phyloP scores from a whole-genome alignment of 2,329 filamentous ascomycete species.

The Clonostachys sp. region DNA sequence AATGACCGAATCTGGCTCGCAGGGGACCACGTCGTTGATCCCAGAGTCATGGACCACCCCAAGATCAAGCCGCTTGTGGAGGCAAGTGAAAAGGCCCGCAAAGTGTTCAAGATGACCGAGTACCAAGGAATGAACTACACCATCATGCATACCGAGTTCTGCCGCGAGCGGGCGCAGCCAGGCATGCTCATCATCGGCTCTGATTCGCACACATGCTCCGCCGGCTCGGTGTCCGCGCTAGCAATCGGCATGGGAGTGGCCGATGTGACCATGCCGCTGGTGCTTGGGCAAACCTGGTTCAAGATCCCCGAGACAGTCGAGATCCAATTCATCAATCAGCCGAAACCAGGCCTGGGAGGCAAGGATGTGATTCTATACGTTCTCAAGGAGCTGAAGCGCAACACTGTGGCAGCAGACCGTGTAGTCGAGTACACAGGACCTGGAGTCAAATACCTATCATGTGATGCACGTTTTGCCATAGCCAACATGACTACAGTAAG shows the following conservation, averaged over 20 bases:
- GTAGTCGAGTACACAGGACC: constrained; percentile 39
- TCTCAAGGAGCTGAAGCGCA: constrained; percentile 33
- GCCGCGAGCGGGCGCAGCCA: constrained; percentile 33
- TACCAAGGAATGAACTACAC: constrained; percentile 16
- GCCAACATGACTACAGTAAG: constrained; percentile 34
- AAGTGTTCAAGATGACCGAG: constrained; percentile 36
- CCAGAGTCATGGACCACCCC: constrained; percentile 27
- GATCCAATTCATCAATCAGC: constrained; percentile 30
- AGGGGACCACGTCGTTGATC: constrained; percentile 41
- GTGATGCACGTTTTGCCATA: constrained; percentile 39
- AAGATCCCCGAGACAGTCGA: constrained; percentile 33
- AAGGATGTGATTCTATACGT: constrained; percentile 42
- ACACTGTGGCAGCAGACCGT: constrained; percentile 37
- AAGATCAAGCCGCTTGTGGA: constrained; percentile 27
- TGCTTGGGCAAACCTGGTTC: constrained; percentile 42
- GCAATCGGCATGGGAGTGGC: constrained; percentile 37
- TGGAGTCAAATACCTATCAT: constrained; percentile 27
- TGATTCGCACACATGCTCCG: constrained; percentile 41
- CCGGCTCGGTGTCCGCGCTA: constrained; percentile 31
- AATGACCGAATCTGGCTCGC: constrained; percentile 47
- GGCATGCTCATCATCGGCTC: constrained; percentile 36
- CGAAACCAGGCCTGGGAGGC: constrained; percentile 27
- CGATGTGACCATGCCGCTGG: constrained; percentile 36
- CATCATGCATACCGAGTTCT: constrained; percentile 43
- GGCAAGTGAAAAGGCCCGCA: constrained; percentile 24